Percentiles rank a stretch among this genome's conserved stretches.
Conservation (phyloP, 371 early-diverging fungal genomes). For the Basidiobolus meristosporus region DNA sequence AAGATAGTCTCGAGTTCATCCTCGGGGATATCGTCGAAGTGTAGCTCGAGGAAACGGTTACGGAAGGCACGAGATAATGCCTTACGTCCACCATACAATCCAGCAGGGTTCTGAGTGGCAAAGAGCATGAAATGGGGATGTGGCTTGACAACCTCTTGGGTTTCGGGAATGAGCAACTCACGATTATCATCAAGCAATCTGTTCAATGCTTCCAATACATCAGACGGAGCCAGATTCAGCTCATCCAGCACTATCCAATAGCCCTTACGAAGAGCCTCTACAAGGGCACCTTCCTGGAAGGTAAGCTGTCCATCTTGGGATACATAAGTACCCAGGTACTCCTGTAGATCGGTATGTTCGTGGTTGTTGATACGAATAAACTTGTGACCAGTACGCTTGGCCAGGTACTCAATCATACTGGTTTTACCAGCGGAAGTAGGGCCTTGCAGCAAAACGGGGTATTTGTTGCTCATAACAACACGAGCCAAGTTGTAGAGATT, state of each 20-base stretch:
- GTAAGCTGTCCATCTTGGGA: slow-evolving; percentile 70
- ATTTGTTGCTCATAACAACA: slow-evolving; percentile 77
- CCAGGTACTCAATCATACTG: slow-evolving; percentile 93
- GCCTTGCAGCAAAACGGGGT: slow-evolving; percentile 98
- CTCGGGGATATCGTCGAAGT: slow-evolving; percentile 88
- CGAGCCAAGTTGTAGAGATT: slow-evolving; percentile 81
- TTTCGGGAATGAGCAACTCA: slow-evolving; percentile 94
- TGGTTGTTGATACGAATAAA: slow-evolving; percentile 99
- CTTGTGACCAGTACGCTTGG: slow-evolving; percentile 77
- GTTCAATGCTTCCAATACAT: slow-evolving; percentile 98
- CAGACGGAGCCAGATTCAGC: slow-evolving; percentile 97
- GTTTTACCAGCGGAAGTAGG: slow-evolving; percentile 99
- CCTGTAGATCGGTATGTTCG: slow-evolving; percentile 98
- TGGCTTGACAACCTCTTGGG: slow-evolving; percentile 85
- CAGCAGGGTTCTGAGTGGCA: slow-evolving; percentile 99
- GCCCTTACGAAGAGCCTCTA: slow-evolving; percentile 91
- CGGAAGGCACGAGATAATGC: slow-evolving; percentile 97
- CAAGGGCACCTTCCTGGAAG: slow-evolving; percentile 94
- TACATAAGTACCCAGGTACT: slow-evolving; percentile 93
- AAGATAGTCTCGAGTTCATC: slow-evolving; percentile 78
- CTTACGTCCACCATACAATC: slow-evolving; percentile 97
- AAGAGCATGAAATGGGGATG: slow-evolving; percentile 98
- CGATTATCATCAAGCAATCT: slow-evolving; percentile 98
- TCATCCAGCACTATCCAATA: slow-evolving; percentile 99
- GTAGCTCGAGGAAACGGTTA: slow-evolving; percentile 96